phyloP scores from a whole-genome alignment of 129 eudicot species.

The Centrapalus pauciflorus region DNA sequence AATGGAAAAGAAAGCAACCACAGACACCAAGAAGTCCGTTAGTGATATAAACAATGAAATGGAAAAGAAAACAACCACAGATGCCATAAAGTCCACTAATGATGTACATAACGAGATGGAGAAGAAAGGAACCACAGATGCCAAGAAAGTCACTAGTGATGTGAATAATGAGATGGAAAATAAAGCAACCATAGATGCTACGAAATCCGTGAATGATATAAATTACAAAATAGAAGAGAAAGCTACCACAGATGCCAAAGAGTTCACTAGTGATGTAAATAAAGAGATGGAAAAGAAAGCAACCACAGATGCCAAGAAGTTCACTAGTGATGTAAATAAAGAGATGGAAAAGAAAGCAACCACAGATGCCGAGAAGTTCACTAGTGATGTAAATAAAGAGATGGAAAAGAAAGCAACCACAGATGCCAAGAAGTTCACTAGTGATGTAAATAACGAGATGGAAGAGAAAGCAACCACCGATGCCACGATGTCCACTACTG shows the following conservation, averaged over 20 bases:
- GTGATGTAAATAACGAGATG: neutral
- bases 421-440: neutral
- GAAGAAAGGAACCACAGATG: neutral
- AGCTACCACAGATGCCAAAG: neutral
- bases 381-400: neutral
- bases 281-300: neutral
- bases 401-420: neutral
- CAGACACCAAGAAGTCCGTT: neutral
- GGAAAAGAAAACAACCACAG: conserved; percentile 5
- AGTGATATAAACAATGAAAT: neutral
- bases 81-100: neutral
- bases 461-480: conserved; percentile 5
- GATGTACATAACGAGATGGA: neutral
- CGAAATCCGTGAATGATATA: neutral
- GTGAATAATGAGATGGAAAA: neutral
- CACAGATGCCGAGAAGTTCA: neutral
- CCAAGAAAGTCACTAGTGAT: neutral
- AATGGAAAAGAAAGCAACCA: neutral
- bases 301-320: neutral
- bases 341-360: neutral
- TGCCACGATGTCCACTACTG: neutral
- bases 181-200: neutral
- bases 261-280: neutral
- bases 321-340: neutral
- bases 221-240: neutral